Percentiles rank a stretch among this genome's conserved stretches.
Evolutionary conservation across 2,329 filamentous ascomycete genomes (phyloP).

Genomic region (Fusarium penzigii): DNA sequence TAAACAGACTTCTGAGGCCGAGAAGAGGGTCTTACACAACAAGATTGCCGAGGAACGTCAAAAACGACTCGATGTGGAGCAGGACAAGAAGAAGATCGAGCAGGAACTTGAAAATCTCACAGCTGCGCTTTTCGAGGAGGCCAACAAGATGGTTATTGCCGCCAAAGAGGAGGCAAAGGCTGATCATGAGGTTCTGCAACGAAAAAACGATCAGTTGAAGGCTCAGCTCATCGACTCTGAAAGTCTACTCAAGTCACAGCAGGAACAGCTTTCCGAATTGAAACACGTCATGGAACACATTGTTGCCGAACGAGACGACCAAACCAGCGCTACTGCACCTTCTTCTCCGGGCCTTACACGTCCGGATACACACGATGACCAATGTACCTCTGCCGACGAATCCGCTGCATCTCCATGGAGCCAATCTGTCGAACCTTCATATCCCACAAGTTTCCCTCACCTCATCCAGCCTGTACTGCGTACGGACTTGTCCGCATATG

Average conservation of each 20-base stretch:
- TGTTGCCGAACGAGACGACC: slow-evolving; percentile 71
- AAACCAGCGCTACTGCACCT: slow-evolving; percentile 70
- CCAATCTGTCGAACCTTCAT: slow-evolving; percentile 46
- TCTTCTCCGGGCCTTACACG: slow-evolving; percentile 77
- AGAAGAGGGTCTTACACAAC: slow-evolving; percentile 61
- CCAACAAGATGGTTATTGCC: slow-evolving; percentile 92
- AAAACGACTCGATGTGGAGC: slow-evolving; percentile 65
- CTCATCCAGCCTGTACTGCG: slow-evolving; percentile 82
- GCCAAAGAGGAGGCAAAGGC: slow-evolving; percentile 87
- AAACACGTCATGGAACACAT: slow-evolving; percentile 92
- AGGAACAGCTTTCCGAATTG: slow-evolving; percentile 88
- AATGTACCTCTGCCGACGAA: slow-evolving; percentile 34
- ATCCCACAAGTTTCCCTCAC: slow-evolving; percentile 74
- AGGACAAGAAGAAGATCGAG: slow-evolving; percentile 86
- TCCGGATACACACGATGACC: slow-evolving; percentile 60
- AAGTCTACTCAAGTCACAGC: slow-evolving; percentile 80
- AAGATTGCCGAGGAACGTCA: slow-evolving; percentile 66
- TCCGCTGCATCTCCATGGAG: slow-evolving; percentile 34
- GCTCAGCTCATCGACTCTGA: slow-evolving; percentile 87
- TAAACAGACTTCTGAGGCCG: slow-evolving; percentile 72
- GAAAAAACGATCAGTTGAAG: slow-evolving; percentile 84
- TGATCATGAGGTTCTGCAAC: slow-evolving; percentile 78
- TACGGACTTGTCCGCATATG: slow-evolving; percentile 76
- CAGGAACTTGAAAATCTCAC: slow-evolving; percentile 89
- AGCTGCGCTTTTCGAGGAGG: slow-evolving; percentile 93